Evolutionary conservation across 176 grass and related monocot species (phyloP), one percentile per base, ranked within the genome.

Genomic region (Hsuehochloa calcarea): DNA sequence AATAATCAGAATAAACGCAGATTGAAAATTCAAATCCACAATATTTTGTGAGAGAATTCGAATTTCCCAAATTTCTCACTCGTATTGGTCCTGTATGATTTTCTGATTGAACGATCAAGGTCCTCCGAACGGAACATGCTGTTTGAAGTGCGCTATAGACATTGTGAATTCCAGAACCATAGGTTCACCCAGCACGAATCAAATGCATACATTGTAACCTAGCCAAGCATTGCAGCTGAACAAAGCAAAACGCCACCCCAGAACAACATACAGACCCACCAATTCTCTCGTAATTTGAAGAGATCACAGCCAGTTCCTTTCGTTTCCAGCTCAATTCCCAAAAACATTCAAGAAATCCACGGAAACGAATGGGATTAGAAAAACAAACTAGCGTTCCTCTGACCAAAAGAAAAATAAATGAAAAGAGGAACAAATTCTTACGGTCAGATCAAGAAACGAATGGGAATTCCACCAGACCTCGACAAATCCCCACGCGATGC

Each of bases 301-400:
- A 82, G 62, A 76, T 82, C 43, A 63, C 63, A n/a, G 45, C 19
- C 35, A 73, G 50, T 54, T 70, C 27, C 52, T 61, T 65, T 34
- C 35, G 40, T 26, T 76, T 77, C 3, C 12, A 86, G 27, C 1
- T 60, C 58, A 79, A 49, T 39, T 72, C 64, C 17, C 9, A 29
- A 7, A 20, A 65, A 38, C n/a, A 77, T n/a, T 68, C 16, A 34
- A 51, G 4, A 72, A 56, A 47, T 59, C 25, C 31, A 37, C 10
- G 35, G 5, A 77, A n/a, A n/a, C n/a, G n/a, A n/a, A n/a, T n/a
- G n/a, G n/a, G n/a, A n/a, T n/a, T n/a, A n/a, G n/a, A n/a, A n/a
- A n/a, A n/a, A n/a, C n/a, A n/a, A n/a, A n/a, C n/a, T n/a, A n/a
- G n/a, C 31, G 46, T 80, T 59, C 19, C 6, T 39, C n/a, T 14